These are phyloP conservation scores for Draba incana DNA, from an alignment of 345 rosid species.

Conservation along the genomic window DNA sequence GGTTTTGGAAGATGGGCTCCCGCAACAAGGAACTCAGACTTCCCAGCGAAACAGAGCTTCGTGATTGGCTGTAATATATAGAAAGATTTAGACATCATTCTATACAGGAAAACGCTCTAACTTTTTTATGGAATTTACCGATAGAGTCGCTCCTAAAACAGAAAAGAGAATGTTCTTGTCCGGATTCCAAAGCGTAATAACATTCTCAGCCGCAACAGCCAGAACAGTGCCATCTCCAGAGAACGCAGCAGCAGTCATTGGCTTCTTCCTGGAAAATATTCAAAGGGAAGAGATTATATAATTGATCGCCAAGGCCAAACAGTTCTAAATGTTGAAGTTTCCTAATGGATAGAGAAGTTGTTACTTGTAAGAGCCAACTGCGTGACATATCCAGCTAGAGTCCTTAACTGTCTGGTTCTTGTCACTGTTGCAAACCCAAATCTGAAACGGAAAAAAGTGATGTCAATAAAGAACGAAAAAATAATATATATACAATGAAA, in stretches of 20 bases:
- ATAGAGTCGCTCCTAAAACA: slow-evolving; percentile 68
- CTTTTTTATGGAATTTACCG: slow-evolving; percentile 41
- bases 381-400: slow-evolving; percentile 83
- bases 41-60: slow-evolving; percentile 68
- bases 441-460: slow-evolving; percentile 45
- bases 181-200: slow-evolving; percentile 91
- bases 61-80: slow-evolving; percentile 45
- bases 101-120: slow-evolving; percentile 6
- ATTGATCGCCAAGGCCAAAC: not conserved
- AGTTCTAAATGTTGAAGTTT: slow-evolving; percentile 11
- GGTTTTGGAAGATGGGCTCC: slow-evolving; percentile 65
- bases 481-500: slow-evolving; percentile 1
- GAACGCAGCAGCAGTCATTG: slow-evolving; percentile 93
- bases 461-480: not conserved
- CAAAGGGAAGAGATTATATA: not conserved
- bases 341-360: slow-evolving; percentile 20
- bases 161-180: slow-evolving; percentile 74
- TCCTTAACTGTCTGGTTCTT: slow-evolving; percentile 45
- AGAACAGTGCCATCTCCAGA: slow-evolving; percentile 96
- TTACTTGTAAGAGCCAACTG: slow-evolving; percentile 95
- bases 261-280: slow-evolving; percentile 62
- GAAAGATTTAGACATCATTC: slow-evolving; percentile 4
- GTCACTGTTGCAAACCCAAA: slow-evolving; percentile 67
- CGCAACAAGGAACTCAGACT: slow-evolving; percentile 77
- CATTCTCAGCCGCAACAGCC: slow-evolving; percentile 92